Conservation (phyloP, 768 basidiomycete species). For the Amyloporia xantha region DNA sequence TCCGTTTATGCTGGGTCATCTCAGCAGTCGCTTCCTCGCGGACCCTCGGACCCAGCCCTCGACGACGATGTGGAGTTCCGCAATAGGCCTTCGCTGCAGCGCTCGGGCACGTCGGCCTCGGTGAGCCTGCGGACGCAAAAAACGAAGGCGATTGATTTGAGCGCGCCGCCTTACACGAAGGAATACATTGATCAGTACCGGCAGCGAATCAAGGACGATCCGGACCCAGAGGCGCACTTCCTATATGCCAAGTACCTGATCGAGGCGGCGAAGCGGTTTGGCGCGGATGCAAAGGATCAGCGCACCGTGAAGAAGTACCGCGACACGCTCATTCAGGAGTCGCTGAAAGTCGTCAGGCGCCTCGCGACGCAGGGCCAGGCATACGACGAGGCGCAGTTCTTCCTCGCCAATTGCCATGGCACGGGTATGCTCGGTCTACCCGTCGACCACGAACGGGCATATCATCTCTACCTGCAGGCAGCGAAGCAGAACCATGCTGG, state of each 20-base stretch:
- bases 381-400: conserved; percentile 96
- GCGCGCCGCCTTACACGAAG: conserved; percentile 84
- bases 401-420: conserved; percentile 94
- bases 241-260: conserved; percentile 98
- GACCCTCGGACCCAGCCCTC: conserved; percentile 12
- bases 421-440: conserved; percentile 93
- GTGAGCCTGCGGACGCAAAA: conserved; percentile 54
- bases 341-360: conserved; percentile 86
- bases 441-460: conserved; percentile 96
- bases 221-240: conserved; percentile 97
- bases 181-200: conserved; percentile 98
- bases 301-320: conserved; percentile 86
- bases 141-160: conserved; percentile 77
- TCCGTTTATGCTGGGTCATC: conserved; percentile 17
- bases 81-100: conserved; percentile 47
- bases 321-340: conserved; percentile 80
- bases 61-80: conserved; percentile 44
- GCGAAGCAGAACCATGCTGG: conserved; percentile 95
- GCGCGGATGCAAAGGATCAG: conserved; percentile 64
- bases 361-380: conserved; percentile 89
- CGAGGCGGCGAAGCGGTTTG: conserved; percentile 93
- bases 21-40: conserved; percentile 8
- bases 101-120: conserved; percentile 51
- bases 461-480: conserved; percentile 94
- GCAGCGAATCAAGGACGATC: conserved; percentile 93